These are phyloP conservation scores for Grosmannia penicillata DNA, from an alignment of 2,329 filamentous ascomycete genomes.

Conservation along the genomic window DNA sequence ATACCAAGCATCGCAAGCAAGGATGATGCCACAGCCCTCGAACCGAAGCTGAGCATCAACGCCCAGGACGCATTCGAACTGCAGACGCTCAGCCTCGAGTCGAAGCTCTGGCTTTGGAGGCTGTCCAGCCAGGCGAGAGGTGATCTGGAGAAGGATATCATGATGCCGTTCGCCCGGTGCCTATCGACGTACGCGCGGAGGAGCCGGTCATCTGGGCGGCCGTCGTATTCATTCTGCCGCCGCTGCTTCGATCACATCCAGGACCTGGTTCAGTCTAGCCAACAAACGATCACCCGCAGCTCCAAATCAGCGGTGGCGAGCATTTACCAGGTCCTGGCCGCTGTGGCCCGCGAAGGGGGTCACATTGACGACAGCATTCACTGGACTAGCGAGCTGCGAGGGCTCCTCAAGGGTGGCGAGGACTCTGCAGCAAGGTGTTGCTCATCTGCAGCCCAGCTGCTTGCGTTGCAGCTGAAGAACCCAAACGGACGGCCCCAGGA, in stretches of 20 bases:
- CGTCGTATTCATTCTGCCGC: slow-evolving; percentile 24
- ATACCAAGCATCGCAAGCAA: slow-evolving; percentile 51
- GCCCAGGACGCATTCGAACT: slow-evolving; percentile 46
- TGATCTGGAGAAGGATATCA: slow-evolving; percentile 46
- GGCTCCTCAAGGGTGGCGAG: slow-evolving; percentile 19
- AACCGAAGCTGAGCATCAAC: slow-evolving; percentile 37
- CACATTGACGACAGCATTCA: slow-evolving; percentile 34
- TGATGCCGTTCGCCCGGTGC: slow-evolving; percentile 50
- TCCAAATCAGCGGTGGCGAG: slow-evolving; percentile 28
- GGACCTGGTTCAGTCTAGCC: slow-evolving; percentile 17
- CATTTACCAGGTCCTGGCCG: slow-evolving; percentile 36
- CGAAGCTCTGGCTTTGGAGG: slow-evolving; percentile 51
- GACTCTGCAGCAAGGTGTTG: slow-evolving; percentile 36
- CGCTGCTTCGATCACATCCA: slow-evolving; percentile 22
- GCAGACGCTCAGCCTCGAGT: slow-evolving; percentile 47
- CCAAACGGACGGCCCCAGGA: slow-evolving; percentile 21
- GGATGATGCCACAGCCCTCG: slow-evolving; percentile 41
- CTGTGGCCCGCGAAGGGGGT: slow-evolving; percentile 28
- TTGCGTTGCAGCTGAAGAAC: slow-evolving; percentile 37
- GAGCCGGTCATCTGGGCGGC: slow-evolving; percentile 17
- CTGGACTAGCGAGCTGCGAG: slow-evolving; percentile 37
- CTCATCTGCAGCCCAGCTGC: slow-evolving; percentile 37
- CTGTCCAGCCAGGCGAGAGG: slow-evolving; percentile 40
- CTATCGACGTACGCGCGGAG: slow-evolving; percentile 46
- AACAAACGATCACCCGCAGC: slow-evolving; percentile 18